Conservation (phyloP, 106 monocot genomes). For the Xerophyta viscosa region DNA sequence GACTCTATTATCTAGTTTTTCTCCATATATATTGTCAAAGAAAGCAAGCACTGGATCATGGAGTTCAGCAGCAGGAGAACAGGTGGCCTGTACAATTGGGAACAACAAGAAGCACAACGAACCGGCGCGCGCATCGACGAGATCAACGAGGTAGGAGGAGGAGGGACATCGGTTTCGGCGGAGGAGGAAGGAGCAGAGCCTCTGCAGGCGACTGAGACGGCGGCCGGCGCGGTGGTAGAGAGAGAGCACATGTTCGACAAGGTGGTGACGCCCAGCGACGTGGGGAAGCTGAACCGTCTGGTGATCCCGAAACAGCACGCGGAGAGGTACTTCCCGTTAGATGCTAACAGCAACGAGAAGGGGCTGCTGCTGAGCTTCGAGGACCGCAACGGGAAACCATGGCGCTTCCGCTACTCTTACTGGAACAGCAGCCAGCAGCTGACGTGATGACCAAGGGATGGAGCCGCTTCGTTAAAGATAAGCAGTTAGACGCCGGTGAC, state of each 20-base stretch:
- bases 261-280: slow-evolving; percentile 89
- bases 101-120: background rate
- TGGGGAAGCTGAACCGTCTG: slow-evolving; percentile 87
- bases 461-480: slow-evolving; percentile 95
- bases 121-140: background rate
- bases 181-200: background rate
- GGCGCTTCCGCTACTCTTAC: slow-evolving; percentile 96
- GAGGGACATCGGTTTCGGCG: background rate
- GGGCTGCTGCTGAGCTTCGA: slow-evolving; percentile 79
- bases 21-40: too few species aligned
- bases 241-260: slow-evolving; percentile 97
- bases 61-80: background rate
- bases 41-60: too few species aligned
- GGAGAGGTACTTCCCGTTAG: slow-evolving; percentile 82
- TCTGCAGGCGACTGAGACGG: background rate
- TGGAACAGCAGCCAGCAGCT: slow-evolving; percentile 99
- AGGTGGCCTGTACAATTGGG: too few species aligned
- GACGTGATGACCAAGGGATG: slow-evolving; percentile 98
- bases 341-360: slow-evolving; percentile 49
- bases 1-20: too few species aligned
- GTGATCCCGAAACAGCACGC: slow-evolving; percentile 98
- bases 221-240: slow-evolving; percentile 18
- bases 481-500: slow-evolving; percentile 82
- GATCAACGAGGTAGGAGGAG: too few species aligned
- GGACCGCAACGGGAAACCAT: slow-evolving; percentile 73